Percentiles rank a stretch among this genome's conserved stretches.
Evolutionary conservation across 2,329 filamentous ascomycete genomes (phyloP).

Genomic region (Diaporthe ilicicola): DNA sequence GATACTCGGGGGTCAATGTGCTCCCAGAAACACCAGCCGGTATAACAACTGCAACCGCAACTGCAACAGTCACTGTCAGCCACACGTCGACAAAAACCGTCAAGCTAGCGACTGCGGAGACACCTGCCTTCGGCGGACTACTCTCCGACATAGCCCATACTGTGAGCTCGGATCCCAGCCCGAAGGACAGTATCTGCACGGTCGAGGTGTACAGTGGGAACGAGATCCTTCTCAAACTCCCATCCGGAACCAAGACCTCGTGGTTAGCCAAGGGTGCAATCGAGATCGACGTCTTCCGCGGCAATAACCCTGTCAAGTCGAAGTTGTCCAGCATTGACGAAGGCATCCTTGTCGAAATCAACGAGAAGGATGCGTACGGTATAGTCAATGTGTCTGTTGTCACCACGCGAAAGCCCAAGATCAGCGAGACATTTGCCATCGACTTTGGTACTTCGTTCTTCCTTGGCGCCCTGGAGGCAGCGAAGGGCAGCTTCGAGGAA

Average conservation of each 20-base stretch:
- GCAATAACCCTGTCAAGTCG: slow-evolving; percentile 55
- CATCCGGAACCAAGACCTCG: slow-evolving; percentile 56
- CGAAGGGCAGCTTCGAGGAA: slow-evolving; percentile 48
- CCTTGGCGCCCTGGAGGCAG: slow-evolving; percentile 53
- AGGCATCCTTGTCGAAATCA: slow-evolving; percentile 62
- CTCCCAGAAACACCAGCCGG: slow-evolving; percentile 12
- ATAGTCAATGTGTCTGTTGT: slow-evolving; percentile 65
- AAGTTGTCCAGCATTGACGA: slow-evolving; percentile 57
- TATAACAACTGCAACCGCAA: slow-evolving; percentile 38
- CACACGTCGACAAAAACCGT: slow-evolving; percentile 49
- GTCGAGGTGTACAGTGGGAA: slow-evolving; percentile 55
- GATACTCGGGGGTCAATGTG: not conserved
- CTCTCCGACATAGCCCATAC: slow-evolving; percentile 47
- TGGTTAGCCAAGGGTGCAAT: slow-evolving; percentile 68
- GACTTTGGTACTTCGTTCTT: slow-evolving; percentile 64
- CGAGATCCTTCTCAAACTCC: slow-evolving; percentile 64
- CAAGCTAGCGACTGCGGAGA: slow-evolving; percentile 39
- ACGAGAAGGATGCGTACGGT: slow-evolving; percentile 64
- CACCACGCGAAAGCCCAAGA: slow-evolving; percentile 66
- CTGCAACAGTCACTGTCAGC: slow-evolving; percentile 47
- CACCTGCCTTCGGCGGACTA: slow-evolving; percentile 49
- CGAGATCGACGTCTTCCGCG: slow-evolving; percentile 62
- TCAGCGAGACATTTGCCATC: slow-evolving; percentile 68
- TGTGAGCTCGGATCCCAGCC: slow-evolving; percentile 37
- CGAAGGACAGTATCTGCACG: slow-evolving; percentile 51